Evolutionary conservation across 2,329 filamentous ascomycete genomes (phyloP).

Genomic region (Talaromyces piceae): DNA sequence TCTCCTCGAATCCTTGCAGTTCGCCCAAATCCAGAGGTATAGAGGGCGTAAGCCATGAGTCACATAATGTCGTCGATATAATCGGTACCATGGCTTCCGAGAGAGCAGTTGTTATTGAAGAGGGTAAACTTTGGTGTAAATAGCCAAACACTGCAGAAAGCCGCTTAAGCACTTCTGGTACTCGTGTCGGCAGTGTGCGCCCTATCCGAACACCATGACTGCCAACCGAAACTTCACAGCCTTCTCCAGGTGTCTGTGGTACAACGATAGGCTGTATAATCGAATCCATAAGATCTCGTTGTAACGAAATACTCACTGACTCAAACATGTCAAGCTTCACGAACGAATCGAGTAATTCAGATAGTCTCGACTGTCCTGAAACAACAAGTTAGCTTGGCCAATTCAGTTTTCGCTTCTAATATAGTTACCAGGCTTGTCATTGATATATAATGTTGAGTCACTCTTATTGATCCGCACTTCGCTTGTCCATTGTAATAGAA

Average conservation of each 20-base stretch:
- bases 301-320: slow-evolving; percentile 24
- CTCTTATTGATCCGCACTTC: slow-evolving; percentile 58
- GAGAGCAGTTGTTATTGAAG: slow-evolving; percentile 45
- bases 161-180: slow-evolving; percentile 35
- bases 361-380: slow-evolving; percentile 20
- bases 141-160: slow-evolving; percentile 43
- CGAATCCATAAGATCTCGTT: slow-evolving; percentile 23
- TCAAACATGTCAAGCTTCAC: slow-evolving; percentile 25
- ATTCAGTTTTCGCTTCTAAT: not conserved
- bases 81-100: slow-evolving; percentile 63
- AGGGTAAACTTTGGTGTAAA: slow-evolving; percentile 44
- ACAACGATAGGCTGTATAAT: slow-evolving; percentile 29
- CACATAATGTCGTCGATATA: slow-evolving; percentile 61
- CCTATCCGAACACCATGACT: slow-evolving; percentile 23
- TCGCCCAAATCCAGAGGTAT: slow-evolving; percentile 68
- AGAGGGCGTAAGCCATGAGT: slow-evolving; percentile 64
- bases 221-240: slow-evolving; percentile 20
- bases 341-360: slow-evolving; percentile 24
- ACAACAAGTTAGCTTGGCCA: slow-evolving; percentile 1
- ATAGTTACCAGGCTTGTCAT: slow-evolving; percentile 45
- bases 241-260: slow-evolving; percentile 18
- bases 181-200: slow-evolving; percentile 19
- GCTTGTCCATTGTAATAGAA: slow-evolving; percentile 63
- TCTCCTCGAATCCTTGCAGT: slow-evolving; percentile 63
- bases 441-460: slow-evolving; percentile 50